Conservation (phyloP, 495 filamentous ascomycete species). For the Daldinia loculata region DNA sequence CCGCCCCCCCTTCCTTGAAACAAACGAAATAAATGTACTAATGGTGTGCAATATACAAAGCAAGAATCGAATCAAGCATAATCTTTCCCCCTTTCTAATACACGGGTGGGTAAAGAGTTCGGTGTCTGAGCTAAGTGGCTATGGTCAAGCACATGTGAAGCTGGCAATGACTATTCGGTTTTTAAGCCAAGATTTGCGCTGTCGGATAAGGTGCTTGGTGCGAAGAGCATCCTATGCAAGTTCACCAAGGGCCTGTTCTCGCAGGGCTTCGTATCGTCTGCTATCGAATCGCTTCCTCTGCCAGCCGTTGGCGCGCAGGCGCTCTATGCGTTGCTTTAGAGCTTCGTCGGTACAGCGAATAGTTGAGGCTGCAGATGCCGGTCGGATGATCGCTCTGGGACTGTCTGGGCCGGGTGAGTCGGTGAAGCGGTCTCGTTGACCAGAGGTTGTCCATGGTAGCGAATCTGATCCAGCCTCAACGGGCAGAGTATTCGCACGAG, state of each 20-base stretch:
- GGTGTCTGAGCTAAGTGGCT: background rate
- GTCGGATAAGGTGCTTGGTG: background rate
- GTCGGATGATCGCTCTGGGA: constrained; percentile 22
- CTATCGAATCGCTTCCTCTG: constrained; percentile 60
- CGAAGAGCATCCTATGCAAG: constrained; percentile 37
- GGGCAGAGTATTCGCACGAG: constrained; percentile 37
- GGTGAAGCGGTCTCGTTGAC: constrained; percentile 20
- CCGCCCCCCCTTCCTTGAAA: background rate
- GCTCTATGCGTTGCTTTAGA: constrained; percentile 55
- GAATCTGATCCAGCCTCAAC: constrained; percentile 12
- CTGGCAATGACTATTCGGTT: background rate
- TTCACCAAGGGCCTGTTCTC: constrained; percentile 57
- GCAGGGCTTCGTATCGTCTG: constrained; percentile 57
- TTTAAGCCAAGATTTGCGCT: background rate
- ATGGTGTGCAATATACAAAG: constrained; percentile 15
- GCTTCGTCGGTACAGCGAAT: constrained; percentile 22
- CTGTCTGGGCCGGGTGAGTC: constrained; percentile 8
- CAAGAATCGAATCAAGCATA: constrained; percentile 1
- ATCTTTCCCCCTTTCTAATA: background rate
- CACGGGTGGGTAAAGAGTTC: background rate
- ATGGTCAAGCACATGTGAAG: background rate
- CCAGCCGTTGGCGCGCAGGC: constrained; percentile 57
- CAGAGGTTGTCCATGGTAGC: constrained; percentile 18
- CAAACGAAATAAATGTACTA: background rate
- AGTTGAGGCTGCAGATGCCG: constrained; percentile 32